Evolutionary conservation across 179 eudicot species (phyloP).

Genomic region (Actinidia chinensis): DNA sequence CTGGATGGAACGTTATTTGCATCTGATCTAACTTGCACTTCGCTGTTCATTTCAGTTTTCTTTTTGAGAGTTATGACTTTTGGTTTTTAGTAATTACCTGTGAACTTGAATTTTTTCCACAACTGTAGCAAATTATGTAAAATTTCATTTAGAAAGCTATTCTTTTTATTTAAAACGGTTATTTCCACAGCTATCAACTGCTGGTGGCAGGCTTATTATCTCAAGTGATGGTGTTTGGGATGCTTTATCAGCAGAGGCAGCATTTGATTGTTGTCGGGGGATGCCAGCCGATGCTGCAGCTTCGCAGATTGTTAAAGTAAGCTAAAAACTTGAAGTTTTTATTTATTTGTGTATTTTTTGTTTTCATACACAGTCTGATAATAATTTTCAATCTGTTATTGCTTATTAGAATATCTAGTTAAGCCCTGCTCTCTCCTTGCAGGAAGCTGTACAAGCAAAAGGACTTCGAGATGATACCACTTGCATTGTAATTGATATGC

Average conservation of each 20-base stretch:
- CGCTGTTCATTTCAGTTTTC: background rate
- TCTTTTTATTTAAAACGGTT: background rate
- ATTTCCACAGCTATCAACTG: slow-evolving; percentile 64
- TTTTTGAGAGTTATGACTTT: background rate
- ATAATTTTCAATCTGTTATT: background rate
- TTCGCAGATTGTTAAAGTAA: slow-evolving; percentile 78
- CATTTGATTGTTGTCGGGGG: slow-evolving; percentile 80
- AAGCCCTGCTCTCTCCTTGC: slow-evolving; percentile 16
- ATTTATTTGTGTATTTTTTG: background rate
- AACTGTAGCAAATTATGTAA: background rate
- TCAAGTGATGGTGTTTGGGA: slow-evolving; percentile 99
- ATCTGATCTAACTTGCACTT: background rate
- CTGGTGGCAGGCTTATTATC: slow-evolving; percentile 85
- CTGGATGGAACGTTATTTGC: background rate
- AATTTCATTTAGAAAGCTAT: background rate
- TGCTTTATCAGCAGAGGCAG: slow-evolving; percentile 78
- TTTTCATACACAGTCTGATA: background rate
- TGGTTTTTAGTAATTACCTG: background rate
- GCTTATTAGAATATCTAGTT: slow-evolving; percentile 7
- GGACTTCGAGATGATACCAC: slow-evolving; percentile 98
- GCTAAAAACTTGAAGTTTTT: slow-evolving; percentile 6
- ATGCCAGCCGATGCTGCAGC: slow-evolving; percentile 90
- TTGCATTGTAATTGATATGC: slow-evolving; percentile 80
- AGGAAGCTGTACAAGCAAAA: slow-evolving; percentile 85
- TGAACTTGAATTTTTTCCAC: background rate